phyloP scores from a whole-genome alignment of 805 yeast genomes.

The Wickerhamomyces tratensis region DNA sequence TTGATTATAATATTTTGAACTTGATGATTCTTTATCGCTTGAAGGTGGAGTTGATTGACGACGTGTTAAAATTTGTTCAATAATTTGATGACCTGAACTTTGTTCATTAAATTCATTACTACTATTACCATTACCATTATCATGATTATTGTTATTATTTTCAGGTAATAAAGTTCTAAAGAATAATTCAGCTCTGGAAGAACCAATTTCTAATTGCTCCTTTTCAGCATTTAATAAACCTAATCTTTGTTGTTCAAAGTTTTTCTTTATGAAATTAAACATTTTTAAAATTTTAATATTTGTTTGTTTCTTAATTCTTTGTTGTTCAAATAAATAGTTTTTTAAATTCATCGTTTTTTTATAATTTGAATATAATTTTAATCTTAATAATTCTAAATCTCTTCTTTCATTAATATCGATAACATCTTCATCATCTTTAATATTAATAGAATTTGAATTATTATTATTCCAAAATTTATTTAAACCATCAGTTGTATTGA shows the following conservation, averaged over 20 bases:
- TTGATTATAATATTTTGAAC: background rate
- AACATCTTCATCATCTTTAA: too few relatives aligned
- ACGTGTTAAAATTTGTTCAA: too few relatives aligned
- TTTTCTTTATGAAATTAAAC: conserved; percentile 22
- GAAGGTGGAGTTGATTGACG: conserved; percentile 1
- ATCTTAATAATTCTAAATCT: conserved; percentile 22
- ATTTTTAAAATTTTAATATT: conserved; percentile 18
- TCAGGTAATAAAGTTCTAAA: conserved; percentile 17
- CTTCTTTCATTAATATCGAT: conserved; percentile 22
- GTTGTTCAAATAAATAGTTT: conserved; percentile 15
- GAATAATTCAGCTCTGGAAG: conserved; percentile 19
- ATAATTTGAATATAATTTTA: conserved; percentile 17
- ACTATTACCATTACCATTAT: background rate
- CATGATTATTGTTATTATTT: background rate
- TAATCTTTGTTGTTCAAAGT: conserved; percentile 20
- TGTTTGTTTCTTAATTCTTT: conserved; percentile 18
- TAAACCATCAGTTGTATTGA: too few relatives aligned
- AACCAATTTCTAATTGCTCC: conserved; percentile 19
- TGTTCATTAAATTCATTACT: background rate
- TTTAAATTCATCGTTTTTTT: conserved; percentile 16
- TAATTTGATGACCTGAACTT: too few relatives aligned
- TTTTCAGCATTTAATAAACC: conserved; percentile 17
- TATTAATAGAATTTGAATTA: too few relatives aligned
- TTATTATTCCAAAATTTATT: too few relatives aligned
- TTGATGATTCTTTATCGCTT: background rate